Evolutionary conservation across 331 rosid species (phyloP).

Genomic region (Saraca asoca): DNA sequence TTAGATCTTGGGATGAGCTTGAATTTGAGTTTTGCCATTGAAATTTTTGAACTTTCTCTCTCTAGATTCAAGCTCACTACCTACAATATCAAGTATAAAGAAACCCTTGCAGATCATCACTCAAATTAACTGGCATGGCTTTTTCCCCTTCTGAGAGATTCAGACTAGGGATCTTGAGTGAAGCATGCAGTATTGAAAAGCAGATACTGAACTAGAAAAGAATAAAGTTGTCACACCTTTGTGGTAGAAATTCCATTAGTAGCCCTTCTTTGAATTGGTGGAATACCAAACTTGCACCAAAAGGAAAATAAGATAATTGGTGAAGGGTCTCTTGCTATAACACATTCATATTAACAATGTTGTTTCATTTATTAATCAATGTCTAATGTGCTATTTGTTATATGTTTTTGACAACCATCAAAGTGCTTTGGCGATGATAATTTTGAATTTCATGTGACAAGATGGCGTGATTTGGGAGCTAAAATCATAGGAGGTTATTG

Average conservation of each 20-base stretch:
- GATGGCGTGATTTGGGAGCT: slow-evolving; percentile 83
- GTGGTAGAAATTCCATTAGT: slow-evolving; percentile 48
- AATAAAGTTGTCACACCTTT: slow-evolving; percentile 49
- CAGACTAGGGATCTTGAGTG: background rate
- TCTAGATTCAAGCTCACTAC: no score
- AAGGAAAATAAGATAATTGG: slow-evolving; percentile 28
- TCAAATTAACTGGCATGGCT: background rate
- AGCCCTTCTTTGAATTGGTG: slow-evolving; percentile 55
- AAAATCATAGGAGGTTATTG: slow-evolving; percentile 86
- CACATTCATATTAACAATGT: no score
- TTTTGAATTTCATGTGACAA: slow-evolving; percentile 55
- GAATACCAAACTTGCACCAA: slow-evolving; percentile 65
- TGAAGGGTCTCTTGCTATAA: no score
- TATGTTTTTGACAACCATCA: slow-evolving; percentile 63
- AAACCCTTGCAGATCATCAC: background rate
- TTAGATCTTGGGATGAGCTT: no score
- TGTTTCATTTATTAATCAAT: slow-evolving; percentile 18
- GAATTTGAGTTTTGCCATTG: no score
- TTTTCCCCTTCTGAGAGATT: background rate
- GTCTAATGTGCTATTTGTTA: background rate
- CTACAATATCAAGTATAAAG: background rate
- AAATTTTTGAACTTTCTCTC: no score
- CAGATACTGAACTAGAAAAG: slow-evolving; percentile 9
- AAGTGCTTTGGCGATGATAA: slow-evolving; percentile 62
- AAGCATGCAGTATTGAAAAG: slow-evolving; percentile 10